A percentile compares a stretch with the other conserved stretches of the same genome.
Conservation (phyloP, 139 green algal species). For the Tetraselmis striata region DNA sequence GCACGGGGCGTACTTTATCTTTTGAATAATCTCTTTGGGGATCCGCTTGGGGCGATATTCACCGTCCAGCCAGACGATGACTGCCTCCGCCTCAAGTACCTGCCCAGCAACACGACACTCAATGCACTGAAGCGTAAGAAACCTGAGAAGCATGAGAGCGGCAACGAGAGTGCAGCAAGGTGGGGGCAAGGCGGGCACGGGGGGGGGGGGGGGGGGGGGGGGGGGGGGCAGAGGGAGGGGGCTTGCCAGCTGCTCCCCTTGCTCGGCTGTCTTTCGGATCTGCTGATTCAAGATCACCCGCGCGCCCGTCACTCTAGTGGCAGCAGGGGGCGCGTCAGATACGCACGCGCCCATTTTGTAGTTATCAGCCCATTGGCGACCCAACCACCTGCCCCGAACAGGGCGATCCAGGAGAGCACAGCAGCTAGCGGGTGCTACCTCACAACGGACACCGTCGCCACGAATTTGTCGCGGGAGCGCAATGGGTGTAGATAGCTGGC, state of each 20-base stretch:
- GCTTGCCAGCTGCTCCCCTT: not conserved
- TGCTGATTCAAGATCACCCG: slow-evolving; percentile 14
- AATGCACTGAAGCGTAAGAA: not conserved
- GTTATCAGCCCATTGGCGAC: not conserved
- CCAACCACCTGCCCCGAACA: not conserved
- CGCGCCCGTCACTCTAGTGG: slow-evolving; percentile 13
- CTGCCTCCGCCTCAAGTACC: not conserved
- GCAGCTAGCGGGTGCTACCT: not conserved
- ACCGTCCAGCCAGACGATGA: not conserved
- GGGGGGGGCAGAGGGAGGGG: not conserved
- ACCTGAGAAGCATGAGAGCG: not conserved
- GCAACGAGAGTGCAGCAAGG: too few relatives aligned
- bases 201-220: too few relatives aligned
- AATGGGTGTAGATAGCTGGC: slow-evolving; percentile 16
- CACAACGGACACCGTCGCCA: not conserved
- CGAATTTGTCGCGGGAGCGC: slow-evolving; percentile 14
- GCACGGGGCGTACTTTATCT: too few relatives aligned
- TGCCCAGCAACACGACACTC: not conserved
- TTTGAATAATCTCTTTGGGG: not conserved
- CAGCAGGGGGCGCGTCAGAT: not conserved
- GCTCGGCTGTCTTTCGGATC: not conserved
- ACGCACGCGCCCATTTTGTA: too few relatives aligned
- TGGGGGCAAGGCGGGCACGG: not conserved
- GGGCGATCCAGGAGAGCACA: not conserved
- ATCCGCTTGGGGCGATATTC: not conserved